These are phyloP conservation scores for Withania somnifera DNA, from an alignment of 305 asterid genomes.

Conservation along the genomic window DNA sequence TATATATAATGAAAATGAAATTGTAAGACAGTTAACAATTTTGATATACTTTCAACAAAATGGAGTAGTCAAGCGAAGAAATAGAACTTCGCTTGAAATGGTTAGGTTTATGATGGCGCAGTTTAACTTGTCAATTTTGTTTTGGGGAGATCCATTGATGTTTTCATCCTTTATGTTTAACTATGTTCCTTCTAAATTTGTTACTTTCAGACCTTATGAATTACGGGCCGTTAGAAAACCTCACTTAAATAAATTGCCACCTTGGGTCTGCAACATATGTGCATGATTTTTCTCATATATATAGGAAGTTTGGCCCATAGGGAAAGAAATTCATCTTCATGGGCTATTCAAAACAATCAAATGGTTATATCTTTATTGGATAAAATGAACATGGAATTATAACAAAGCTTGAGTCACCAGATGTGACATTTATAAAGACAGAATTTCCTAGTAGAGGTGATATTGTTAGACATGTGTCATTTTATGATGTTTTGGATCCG, in stretches of 20 bases:
- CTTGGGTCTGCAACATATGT: not conserved
- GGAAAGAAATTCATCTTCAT: not conserved
- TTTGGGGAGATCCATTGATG: no score
- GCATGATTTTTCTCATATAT: not conserved
- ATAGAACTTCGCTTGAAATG: not conserved
- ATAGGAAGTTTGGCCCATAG: not conserved
- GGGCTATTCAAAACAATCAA: not conserved
- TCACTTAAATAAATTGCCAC: not conserved
- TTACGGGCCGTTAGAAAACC: not conserved
- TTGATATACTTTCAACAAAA: not conserved
- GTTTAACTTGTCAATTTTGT: no score
- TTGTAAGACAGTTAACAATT: no score
- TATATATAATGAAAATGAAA: no score
- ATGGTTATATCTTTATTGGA: not conserved
- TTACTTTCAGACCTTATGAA: not conserved
- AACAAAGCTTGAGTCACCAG: not conserved
- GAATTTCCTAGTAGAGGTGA: not conserved
- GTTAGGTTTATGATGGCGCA: no score
- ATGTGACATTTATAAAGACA: not conserved
- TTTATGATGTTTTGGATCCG: not conserved
- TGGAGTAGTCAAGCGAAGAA: not conserved
- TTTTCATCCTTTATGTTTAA: no score
- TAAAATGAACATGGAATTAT: not conserved
- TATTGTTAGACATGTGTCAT: not conserved
- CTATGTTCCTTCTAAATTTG: no score